phyloP scores from a whole-genome alignment of 1,284 basidiomycete species.

The Leucoagaricus sp. region DNA sequence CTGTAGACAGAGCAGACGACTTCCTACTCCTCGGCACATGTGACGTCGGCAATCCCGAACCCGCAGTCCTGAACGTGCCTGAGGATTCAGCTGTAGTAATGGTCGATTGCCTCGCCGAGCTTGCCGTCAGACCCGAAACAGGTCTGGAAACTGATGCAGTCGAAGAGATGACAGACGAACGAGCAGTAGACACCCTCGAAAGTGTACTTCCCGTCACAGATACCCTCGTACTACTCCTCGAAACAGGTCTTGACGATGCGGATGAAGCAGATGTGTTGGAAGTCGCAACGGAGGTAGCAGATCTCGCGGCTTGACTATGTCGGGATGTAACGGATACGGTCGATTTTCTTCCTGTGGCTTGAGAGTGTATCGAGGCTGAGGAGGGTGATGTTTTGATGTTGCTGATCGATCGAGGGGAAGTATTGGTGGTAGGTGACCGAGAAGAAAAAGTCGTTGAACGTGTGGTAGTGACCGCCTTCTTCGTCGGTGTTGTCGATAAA shows the following conservation, averaged over 20 bases:
- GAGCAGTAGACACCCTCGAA: slow-evolving; percentile 20
- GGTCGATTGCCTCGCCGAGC: slow-evolving; percentile 25
- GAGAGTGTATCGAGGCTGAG: slow-evolving; percentile 24
- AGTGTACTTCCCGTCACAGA: slow-evolving; percentile 14
- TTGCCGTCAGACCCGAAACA: slow-evolving; percentile 1
- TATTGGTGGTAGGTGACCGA: slow-evolving; percentile 13
- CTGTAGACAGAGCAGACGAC: slow-evolving; percentile 30
- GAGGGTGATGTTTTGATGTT: slow-evolving; percentile 15
- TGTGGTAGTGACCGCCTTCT: slow-evolving; percentile 28
- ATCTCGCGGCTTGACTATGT: slow-evolving; percentile 22
- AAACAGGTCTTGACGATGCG: slow-evolving; percentile 19
- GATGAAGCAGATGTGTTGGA: background rate
- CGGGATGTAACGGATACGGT: too few relatives aligned
- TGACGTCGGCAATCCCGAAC: slow-evolving; percentile 19
- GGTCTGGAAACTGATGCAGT: too few relatives aligned
- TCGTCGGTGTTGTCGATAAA: too few relatives aligned
- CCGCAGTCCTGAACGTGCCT: slow-evolving; percentile 58
- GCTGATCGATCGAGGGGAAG: background rate
- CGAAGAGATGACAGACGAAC: slow-evolving; percentile 20
- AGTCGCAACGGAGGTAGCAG: slow-evolving; percentile 13
- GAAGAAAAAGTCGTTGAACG: slow-evolving; percentile 25
- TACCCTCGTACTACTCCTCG: slow-evolving; percentile 22
- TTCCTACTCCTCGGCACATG: slow-evolving; percentile 25
- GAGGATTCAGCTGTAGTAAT: slow-evolving; percentile 49
- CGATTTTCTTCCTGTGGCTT: slow-evolving; percentile 31